Conservation (phyloP, 768 basidiomycete genomes). For the Nevesoporus exiguus region DNA sequence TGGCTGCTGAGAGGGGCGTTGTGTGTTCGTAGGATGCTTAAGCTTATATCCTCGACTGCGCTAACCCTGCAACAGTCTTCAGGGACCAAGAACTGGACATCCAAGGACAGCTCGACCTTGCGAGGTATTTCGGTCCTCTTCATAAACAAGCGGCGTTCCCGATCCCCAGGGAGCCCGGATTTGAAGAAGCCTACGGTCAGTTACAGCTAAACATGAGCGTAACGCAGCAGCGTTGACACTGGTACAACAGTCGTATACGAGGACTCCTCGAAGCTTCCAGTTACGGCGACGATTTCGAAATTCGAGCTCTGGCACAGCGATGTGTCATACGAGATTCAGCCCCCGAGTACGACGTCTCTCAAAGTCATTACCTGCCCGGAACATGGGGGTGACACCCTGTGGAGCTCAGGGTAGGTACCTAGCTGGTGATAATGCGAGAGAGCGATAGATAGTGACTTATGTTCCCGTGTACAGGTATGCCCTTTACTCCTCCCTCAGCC, state of each 20-base stretch:
- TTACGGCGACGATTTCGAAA: slow-evolving; percentile 63
- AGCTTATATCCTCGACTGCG: too few relatives aligned
- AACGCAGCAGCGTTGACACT: slow-evolving; percentile 2
- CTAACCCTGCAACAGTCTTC: slow-evolving; percentile 48
- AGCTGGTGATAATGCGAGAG: not conserved
- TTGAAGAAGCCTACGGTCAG: slow-evolving; percentile 73
- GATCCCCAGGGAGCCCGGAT: slow-evolving; percentile 62
- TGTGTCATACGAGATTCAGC: slow-evolving; percentile 77
- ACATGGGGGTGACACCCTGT: slow-evolving; percentile 75
- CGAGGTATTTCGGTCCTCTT: slow-evolving; percentile 66
- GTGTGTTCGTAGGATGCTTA: slow-evolving; percentile 49
- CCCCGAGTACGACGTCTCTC: slow-evolving; percentile 76
- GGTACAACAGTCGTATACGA: slow-evolving; percentile 64
- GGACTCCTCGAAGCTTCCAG: slow-evolving; percentile 59
- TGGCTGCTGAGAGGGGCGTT: slow-evolving; percentile 73
- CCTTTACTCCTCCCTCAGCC: slow-evolving; percentile 79
- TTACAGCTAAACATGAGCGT: not conserved
- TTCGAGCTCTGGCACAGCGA: slow-evolving; percentile 82
- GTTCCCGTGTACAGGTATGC: slow-evolving; percentile 50
- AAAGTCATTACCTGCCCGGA: slow-evolving; percentile 69
- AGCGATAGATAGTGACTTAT: slow-evolving; percentile 9
- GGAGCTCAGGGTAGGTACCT: slow-evolving; percentile 67
- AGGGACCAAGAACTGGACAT: slow-evolving; percentile 70
- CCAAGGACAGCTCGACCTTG: slow-evolving; percentile 66
- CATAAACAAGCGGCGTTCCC: slow-evolving; percentile 85